These are phyloP conservation scores for Monosporascus cannonballus DNA, from an alignment of 2,329 filamentous ascomycete genomes.

Conservation along the genomic window DNA sequence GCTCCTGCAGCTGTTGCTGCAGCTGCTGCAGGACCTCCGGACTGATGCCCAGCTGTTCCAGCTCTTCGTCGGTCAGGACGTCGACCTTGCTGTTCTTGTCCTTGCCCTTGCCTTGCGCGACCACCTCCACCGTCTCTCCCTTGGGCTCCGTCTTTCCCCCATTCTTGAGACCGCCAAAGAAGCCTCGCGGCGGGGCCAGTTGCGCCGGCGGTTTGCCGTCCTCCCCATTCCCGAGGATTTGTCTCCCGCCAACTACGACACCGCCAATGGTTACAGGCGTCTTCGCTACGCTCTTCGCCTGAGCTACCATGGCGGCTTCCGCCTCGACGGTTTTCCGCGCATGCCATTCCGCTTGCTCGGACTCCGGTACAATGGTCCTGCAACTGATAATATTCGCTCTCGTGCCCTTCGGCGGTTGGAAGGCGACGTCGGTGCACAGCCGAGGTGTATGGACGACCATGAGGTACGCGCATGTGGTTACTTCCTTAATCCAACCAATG, in stretches of 20 bases:
- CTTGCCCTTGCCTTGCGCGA: slow-evolving; percentile 39
- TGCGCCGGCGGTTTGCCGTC: slow-evolving; percentile 41
- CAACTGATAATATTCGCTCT: slow-evolving; percentile 73
- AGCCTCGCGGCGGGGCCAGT: slow-evolving; percentile 39
- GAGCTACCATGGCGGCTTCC: slow-evolving; percentile 28
- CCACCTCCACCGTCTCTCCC: slow-evolving; percentile 33
- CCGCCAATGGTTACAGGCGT: slow-evolving; percentile 42
- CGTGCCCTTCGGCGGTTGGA: slow-evolving; percentile 73
- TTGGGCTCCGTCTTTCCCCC: slow-evolving; percentile 9
- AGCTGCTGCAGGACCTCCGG: slow-evolving; percentile 63
- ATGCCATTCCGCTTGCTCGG: slow-evolving; percentile 37
- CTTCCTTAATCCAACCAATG: slow-evolving; percentile 90
- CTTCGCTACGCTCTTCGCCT: slow-evolving; percentile 17
- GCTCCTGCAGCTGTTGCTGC: slow-evolving; percentile 58
- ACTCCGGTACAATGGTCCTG: slow-evolving; percentile 58
- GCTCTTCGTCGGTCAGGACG: slow-evolving; percentile 57
- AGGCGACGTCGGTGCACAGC: slow-evolving; percentile 81
- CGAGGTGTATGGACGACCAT: slow-evolving; percentile 90
- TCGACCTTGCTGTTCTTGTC: slow-evolving; percentile 57
- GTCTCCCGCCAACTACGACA: slow-evolving; percentile 45
- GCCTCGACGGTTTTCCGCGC: slow-evolving; percentile 31
- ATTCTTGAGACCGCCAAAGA: slow-evolving; percentile 13
- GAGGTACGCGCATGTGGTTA: slow-evolving; percentile 83
- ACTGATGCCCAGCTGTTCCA: slow-evolving; percentile 62
- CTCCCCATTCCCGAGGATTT: slow-evolving; percentile 40